Base-by-base conservation (phyloP, 1,284 basidiomycete genomes). In the Clitocybe nebularis region DNA sequence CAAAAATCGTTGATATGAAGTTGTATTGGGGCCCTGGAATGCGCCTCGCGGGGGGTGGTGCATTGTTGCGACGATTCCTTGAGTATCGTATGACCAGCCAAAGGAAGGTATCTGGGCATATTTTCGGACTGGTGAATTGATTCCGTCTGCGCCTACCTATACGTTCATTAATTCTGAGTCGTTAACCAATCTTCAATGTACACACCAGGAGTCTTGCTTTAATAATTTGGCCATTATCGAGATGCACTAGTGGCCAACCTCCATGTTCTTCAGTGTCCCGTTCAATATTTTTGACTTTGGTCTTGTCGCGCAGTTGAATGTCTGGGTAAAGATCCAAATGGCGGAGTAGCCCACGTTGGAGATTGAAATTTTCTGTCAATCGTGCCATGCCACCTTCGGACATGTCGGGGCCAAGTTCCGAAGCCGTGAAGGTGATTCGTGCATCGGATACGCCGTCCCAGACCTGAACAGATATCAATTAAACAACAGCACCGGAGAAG, bases 1-100 rank as follows among this genome's bases (percentile, higher is more conserved):
- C 22, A 99, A 77, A 71, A 99, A 99, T 19, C 95, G 76, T 65
- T 99, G 96, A 64, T 89, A 98, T 0, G 93, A 94, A 1, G 84
- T 89, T 13, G 81, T 83, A 57, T 90, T 91, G 1, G 81, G 77
- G 3, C 63, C 64, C 52, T 81, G 70, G 50, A 78, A 77, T 13
- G 74, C 62, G 4, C 74, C 68, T 51, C 78, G 72, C 3, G 84
- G 75, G 7, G 72, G 61, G 61, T 94, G 88, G 35, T 73, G 60
- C 52, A 99, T 74, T 0, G 93, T 97, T 0, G 88, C 93, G 11
- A 99, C 96, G 26, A 99, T 77, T 5, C 89, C 94, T 54, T 91
- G 88, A 0, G 89, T 86, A 46, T 89, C 77, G 64, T 99, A 99
- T 0, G 84, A 75, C 86, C 94, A 96, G 2, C 95, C 95, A 55